Evolutionary conservation across 2,329 filamentous ascomycete genomes (phyloP).

Genomic region (Diaporthe eres): DNA sequence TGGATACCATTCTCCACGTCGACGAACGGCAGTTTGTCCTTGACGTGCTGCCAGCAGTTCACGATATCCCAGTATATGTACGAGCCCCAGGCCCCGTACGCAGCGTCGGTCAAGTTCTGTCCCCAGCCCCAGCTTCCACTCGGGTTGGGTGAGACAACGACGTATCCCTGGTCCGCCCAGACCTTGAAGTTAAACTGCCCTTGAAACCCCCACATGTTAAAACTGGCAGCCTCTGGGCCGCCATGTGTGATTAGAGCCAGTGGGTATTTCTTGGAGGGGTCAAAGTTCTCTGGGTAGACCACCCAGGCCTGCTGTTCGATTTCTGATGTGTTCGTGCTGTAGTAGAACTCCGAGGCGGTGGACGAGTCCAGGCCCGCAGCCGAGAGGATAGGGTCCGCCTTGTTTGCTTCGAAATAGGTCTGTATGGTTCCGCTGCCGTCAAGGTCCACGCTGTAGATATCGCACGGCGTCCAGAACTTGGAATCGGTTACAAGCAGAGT

Average conservation of each 20-base stretch:
- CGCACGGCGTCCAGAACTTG: conserved; percentile 19
- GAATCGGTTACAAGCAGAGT: conserved; percentile 11
- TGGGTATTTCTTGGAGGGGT: conserved; percentile 13
- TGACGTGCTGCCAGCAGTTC: conserved; percentile 1
- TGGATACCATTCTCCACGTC: conserved; percentile 8
- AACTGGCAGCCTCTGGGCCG: conserved; percentile 6
- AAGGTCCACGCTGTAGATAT: conserved; percentile 10
- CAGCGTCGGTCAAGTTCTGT: conserved; percentile 15
- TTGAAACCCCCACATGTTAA: conserved; percentile 11
- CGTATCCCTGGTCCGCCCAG: conserved; percentile 22
- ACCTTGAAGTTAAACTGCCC: conserved; percentile 23
- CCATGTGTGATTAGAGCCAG: conserved; percentile 17
- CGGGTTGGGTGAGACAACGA: conserved; percentile 16
- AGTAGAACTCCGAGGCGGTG: conserved; percentile 22
- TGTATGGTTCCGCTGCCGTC: neutral
- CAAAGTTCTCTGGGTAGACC: neutral
- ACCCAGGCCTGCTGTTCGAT: neutral
- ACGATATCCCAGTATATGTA: conserved; percentile 11
- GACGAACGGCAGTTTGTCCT: neutral
- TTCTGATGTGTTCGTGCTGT: conserved; percentile 19
- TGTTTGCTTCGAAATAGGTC: conserved; percentile 11
- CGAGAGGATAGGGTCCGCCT: conserved; percentile 3
- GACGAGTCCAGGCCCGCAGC: conserved; percentile 7
- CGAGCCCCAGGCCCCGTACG: neutral
- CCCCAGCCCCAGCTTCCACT: conserved; percentile 2